A percentile compares a stretch with the other conserved stretches of the same genome.
phyloP scores from a whole-genome alignment of 1,284 basidiomycete genomes.

The Hemileia vastatrix region DNA sequence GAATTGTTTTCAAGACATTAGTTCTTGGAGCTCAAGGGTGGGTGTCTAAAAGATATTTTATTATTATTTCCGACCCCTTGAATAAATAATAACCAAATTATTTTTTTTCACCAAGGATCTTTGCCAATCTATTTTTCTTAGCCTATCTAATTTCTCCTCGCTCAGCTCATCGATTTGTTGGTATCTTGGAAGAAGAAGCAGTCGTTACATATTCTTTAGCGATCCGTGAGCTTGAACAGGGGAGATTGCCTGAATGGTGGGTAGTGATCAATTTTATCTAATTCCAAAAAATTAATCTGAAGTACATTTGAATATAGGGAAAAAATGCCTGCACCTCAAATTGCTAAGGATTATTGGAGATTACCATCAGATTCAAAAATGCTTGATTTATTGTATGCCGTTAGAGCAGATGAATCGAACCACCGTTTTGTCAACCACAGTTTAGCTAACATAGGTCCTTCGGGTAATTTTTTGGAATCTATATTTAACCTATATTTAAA shows the following conservation, averaged over 20 bases:
- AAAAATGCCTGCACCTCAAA: conserved; percentile 64
- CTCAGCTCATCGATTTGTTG: conserved; percentile 87
- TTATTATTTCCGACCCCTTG: not conserved
- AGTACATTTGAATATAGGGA: conserved; percentile 47
- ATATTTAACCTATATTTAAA: not conserved
- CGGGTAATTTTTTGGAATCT: conserved; percentile 28
- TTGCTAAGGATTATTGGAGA: conserved; percentile 84
- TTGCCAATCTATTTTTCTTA: conserved; percentile 84
- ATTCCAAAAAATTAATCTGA: too few relatives aligned
- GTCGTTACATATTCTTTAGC: conserved; percentile 60
- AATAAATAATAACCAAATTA: not conserved
- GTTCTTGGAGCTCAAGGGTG: conserved; percentile 68
- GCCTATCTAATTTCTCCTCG: conserved; percentile 72
- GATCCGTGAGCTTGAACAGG: conserved; percentile 73
- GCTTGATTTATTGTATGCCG: conserved; percentile 77
- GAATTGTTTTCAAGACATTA: conserved; percentile 64
- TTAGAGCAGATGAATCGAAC: conserved; percentile 83
- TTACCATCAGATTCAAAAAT: conserved; percentile 62
- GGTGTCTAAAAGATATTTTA: not conserved
- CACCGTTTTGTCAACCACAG: conserved; percentile 86
- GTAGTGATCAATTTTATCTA: not conserved
- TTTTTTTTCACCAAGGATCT: conserved; percentile 52
- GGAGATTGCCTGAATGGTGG: conserved; percentile 73
- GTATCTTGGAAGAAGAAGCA: conserved; percentile 88
- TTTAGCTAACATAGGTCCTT: conserved; percentile 66